phyloP scores from a whole-genome alignment of 202 grass and related monocot species.

The Schoenoplectus tabernaemontani region DNA sequence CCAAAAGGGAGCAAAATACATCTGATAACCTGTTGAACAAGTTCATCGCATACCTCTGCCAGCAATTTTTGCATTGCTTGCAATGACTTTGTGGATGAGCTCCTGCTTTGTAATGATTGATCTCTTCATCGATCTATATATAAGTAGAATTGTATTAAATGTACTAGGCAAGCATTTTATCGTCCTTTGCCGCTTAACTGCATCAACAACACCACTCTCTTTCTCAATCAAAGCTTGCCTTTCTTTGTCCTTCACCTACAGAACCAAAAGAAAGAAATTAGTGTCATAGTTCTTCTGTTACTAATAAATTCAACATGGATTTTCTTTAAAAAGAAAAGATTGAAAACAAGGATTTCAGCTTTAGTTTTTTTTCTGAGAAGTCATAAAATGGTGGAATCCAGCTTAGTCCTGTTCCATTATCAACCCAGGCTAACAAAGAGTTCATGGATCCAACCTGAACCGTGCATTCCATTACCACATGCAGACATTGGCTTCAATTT shows the following conservation, averaged over 20 bases:
- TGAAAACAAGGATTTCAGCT: not conserved
- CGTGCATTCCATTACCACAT: not conserved
- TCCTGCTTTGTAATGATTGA: conserved; percentile 75
- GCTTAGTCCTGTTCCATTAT: not conserved
- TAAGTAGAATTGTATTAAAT: conserved; percentile 55
- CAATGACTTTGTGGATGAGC: conserved; percentile 56
- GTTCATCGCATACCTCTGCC: conserved; percentile 50
- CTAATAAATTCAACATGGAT: not conserved
- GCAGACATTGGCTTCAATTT: not conserved
- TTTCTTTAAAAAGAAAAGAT: not conserved
- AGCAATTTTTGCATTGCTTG: conserved; percentile 46
- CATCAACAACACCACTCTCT: conserved; percentile 40
- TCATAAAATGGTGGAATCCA: conserved; percentile 2
- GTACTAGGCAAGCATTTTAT: conserved; percentile 49
- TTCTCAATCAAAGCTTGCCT: conserved; percentile 38
- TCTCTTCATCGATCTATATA: conserved; percentile 49
- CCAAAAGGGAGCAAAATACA: not conserved
- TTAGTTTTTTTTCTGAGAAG: not conserved
- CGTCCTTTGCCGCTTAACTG: conserved; percentile 57
- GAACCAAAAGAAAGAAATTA: not conserved
- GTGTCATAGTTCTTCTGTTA: not conserved
- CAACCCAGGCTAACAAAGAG: not conserved
- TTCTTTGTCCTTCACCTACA: conserved; percentile 68
- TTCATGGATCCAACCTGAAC: not conserved
- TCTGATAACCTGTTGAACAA: not conserved